Percentiles rank a stretch among this genome's conserved stretches.
These are phyloP conservation scores for Cokeromyces recurvatus DNA, from an alignment of 371 early-diverging fungal species.

Conservation along the genomic window DNA sequence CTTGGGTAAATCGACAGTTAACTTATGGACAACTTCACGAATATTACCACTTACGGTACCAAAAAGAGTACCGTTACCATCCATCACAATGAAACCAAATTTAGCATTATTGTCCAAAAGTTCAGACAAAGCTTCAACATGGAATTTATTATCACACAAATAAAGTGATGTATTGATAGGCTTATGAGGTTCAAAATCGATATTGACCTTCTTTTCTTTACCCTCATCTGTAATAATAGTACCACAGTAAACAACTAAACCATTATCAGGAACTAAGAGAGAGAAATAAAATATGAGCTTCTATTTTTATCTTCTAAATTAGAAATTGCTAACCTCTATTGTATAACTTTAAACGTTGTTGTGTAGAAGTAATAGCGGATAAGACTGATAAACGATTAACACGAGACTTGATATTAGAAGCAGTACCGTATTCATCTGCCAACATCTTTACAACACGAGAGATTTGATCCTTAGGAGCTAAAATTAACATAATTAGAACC, in stretches of 20 bases:
- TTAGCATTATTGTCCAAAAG: slow-evolving; percentile 94
- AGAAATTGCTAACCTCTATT: slow-evolving; percentile 30
- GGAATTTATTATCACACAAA: slow-evolving; percentile 99
- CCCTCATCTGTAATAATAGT: slow-evolving; percentile 98
- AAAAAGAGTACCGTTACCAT: slow-evolving; percentile 98
- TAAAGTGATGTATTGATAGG: slow-evolving; percentile 99
- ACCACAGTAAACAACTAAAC: slow-evolving; percentile 95
- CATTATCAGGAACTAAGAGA: slow-evolving; percentile 82
- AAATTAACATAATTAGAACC: background rate
- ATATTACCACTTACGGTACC: slow-evolving; percentile 97
- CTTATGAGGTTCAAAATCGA: slow-evolving; percentile 99
- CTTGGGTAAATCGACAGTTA: slow-evolving; percentile 97
- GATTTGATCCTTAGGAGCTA: slow-evolving; percentile 93
- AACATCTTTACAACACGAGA: slow-evolving; percentile 92
- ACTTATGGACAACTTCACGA: slow-evolving; percentile 93
- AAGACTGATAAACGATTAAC: slow-evolving; percentile 99
- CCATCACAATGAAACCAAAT: slow-evolving; percentile 99
- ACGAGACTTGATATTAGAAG: slow-evolving; percentile 99
- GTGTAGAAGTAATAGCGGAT: slow-evolving; percentile 98
- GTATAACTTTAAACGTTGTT: slow-evolving; percentile 97
- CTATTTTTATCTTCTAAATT: background rate
- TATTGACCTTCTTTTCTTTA: slow-evolving; percentile 99
- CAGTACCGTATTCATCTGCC: slow-evolving; percentile 99
- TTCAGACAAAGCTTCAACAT: slow-evolving; percentile 93
- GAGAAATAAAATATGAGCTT: background rate